Percentiles rank a stretch among this genome's conserved stretches.
Conservation (phyloP, 179 eudicot genomes). For the Gypsophila paniculata region DNA sequence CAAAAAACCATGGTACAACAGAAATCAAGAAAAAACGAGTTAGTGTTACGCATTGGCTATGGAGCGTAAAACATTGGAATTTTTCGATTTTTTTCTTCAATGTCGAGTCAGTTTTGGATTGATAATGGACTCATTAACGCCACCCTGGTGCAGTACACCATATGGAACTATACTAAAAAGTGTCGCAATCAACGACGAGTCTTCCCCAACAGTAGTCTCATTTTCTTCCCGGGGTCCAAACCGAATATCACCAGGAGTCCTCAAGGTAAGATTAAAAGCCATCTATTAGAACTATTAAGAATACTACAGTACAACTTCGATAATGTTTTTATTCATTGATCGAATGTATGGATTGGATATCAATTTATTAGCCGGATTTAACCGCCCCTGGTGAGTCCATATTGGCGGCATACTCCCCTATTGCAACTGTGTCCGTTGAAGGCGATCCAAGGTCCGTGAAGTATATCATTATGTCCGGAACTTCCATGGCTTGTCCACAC, state of each 20-base stretch:
- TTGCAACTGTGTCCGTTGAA: neutral
- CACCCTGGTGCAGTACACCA: conserved; percentile 9
- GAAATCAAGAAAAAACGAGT: too few species aligned
- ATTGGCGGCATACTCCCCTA: conserved; percentile 15
- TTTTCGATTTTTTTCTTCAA: too few species aligned
- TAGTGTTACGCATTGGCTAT: too few species aligned
- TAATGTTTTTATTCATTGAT: too few species aligned
- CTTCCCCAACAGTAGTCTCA: conserved; percentile 6
- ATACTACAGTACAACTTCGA: neutral
- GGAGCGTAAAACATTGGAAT: too few species aligned
- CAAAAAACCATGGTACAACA: too few species aligned
- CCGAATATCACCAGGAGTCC: conserved; percentile 13
- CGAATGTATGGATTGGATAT: too few species aligned
- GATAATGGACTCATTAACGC: too few species aligned
- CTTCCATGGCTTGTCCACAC: conserved; percentile 20
- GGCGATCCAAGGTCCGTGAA: conserved; percentile 5
- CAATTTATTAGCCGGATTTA: conserved; percentile 20
- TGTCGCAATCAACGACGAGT: neutral
- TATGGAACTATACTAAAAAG: conserved; percentile 16
- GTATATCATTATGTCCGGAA: neutral
- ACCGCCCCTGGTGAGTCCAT: conserved; percentile 8
- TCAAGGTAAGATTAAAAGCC: conserved; percentile 16
- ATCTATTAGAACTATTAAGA: neutral
- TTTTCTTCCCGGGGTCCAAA: conserved; percentile 25
- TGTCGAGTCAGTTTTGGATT: too few species aligned